Evolutionary conservation across 2,329 filamentous ascomycete genomes (phyloP), one percentile per base, ranked within the genome.

Genomic region (Emergomyces africanus): DNA sequence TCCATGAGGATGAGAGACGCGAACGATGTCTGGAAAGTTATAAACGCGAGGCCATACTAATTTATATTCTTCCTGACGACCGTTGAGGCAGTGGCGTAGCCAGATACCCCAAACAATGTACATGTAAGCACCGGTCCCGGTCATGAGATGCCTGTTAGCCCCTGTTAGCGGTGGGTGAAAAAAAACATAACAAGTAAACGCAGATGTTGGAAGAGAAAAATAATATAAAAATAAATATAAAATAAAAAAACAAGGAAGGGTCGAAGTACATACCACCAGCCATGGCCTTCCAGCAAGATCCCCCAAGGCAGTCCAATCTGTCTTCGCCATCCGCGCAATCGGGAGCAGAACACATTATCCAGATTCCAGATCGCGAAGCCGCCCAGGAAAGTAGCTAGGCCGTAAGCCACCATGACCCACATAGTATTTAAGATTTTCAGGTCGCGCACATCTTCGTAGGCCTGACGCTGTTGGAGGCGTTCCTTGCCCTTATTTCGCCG

Each of bases 61-160:
- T 65, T 81, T 78, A 68, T 84, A 94, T 67, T 90, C 83, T 48
- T 87, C 81, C 67, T 89, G 87, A 51, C 79, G 79, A 3, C 84
- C 83, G 62, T 90, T 88, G 55, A 94, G 75, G 66, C 88, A 90
- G 62, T 87, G 84, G 46, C 88, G 82, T 20, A 94, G 78, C 86
- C 88, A 92, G 30, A 91, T 84, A 15, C 88, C 86, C 89, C 89
- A 95, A 15, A 84, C 77, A 65, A 95, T 89, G 69, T 92, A 90
- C 68, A 86, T 87, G 71, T 95, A 95, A 18, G 89, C 89, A 70
- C 89, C 89, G 41, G 86, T 77, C 14, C 89, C 89, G 0, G 89
- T 94, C 80, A 92, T 85, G 42, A 92, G 68, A 73, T 92, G 89
- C 87, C 86, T 80, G 57, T 37, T 35, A 37, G 37, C 54, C n/a